Evolutionary conservation across 2,329 filamentous ascomycete genomes (phyloP), one percentile per base, ranked within the genome.

Genomic region (Pseudogymnoascus sp.): DNA sequence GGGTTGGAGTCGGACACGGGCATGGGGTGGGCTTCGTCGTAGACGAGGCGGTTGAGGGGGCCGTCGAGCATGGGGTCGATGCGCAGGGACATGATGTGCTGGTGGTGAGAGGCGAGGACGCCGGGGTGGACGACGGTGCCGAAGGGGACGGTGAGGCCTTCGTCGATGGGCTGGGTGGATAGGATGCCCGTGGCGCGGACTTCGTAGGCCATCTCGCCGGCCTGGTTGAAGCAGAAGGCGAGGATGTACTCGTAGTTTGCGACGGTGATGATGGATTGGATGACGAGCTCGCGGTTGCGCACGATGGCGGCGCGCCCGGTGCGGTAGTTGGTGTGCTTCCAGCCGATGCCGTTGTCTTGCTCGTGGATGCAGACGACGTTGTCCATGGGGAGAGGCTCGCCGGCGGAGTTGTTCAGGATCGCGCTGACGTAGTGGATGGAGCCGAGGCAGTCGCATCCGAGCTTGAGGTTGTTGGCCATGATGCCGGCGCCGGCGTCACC

Each of bases 171-270:
- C 61, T 86, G 82, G 0, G 86, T 87, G 60, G 81, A 86, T 16
- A 89, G 75, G 62, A 89, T 87, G 4, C 86, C 86, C 1, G 86
- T 89, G 14, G 86, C 86, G 36, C 85, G 82, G 43, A 87, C 83
- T 70, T 89, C 86, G 68, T 88, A 86, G 65, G 79, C 78, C 54
- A 89, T 69, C 67, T 87, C 85, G 61, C 84, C 86, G 2, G 86
- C 86, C 70, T 89, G 86, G 70, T 88, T 87, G 75, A 89, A 88
- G 59, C 86, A 82, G 73, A 86, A 89, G 2, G 86, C 85, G 37
- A 89, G 78, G 66, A 89, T 87, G 69, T 89, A 89, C 69, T 89
- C 86, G 72, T 89, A 89, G 73, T 89, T 89, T 9, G 84, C 79
- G 4, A 89, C 84, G 0, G 86, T 89, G 73, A 87, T 87, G 70